phyloP scores from a whole-genome alignment of 75 land plant species.

The Gnetum montanum region DNA sequence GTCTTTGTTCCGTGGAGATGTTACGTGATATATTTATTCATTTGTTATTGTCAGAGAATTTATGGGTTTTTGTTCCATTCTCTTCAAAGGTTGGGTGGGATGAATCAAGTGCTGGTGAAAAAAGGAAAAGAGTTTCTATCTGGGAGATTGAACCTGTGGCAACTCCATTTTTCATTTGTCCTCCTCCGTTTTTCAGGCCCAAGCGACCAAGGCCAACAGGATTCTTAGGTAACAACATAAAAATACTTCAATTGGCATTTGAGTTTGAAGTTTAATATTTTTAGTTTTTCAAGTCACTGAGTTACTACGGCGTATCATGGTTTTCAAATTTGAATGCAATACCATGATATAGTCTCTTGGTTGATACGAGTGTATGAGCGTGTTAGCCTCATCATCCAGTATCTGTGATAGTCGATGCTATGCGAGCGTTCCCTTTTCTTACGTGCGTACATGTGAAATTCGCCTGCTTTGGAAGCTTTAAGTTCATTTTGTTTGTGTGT shows the following conservation, averaged over 20 bases:
- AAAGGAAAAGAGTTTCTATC: slow-evolving; percentile 80
- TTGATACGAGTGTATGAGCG: background rate
- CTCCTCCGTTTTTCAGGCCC: slow-evolving; percentile 89
- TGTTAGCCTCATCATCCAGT: too few relatives aligned
- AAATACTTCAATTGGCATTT: background rate
- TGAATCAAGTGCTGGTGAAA: slow-evolving; percentile 94
- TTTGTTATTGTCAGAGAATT: background rate
- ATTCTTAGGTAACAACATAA: slow-evolving; percentile 41
- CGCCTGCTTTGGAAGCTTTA: too few relatives aligned
- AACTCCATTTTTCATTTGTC: slow-evolving; percentile 88
- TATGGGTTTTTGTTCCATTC: slow-evolving; percentile 2
- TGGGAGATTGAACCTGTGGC: slow-evolving; percentile 98
- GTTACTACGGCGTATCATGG: background rate
- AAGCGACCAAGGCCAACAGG: slow-evolving; percentile 65
- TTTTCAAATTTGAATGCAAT: background rate
- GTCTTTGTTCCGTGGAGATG: too few relatives aligned
- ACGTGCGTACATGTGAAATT: too few relatives aligned
- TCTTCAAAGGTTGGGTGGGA: slow-evolving; percentile 90
- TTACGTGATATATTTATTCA: too few relatives aligned
- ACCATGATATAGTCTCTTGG: background rate
- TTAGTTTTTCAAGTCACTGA: background rate
- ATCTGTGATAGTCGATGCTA: too few relatives aligned
- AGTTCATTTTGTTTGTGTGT: too few relatives aligned
- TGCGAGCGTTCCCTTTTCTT: too few relatives aligned
- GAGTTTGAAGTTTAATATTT: background rate